These are phyloP conservation scores for Ceratocystis huliohia DNA, from an alignment of 2,329 filamentous ascomycete species.

Conservation along the genomic window DNA sequence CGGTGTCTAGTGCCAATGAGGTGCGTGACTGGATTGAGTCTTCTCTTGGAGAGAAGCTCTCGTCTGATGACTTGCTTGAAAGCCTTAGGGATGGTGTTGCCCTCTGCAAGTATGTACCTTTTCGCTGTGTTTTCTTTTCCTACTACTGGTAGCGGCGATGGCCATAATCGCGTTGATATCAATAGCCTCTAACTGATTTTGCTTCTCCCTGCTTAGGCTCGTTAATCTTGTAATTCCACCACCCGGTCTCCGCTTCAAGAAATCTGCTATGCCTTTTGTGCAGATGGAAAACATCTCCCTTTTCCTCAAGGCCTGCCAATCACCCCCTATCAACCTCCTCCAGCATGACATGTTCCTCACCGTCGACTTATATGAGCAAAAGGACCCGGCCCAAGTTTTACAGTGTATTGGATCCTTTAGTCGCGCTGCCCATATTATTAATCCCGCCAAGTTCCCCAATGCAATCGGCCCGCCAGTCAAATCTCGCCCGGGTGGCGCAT, in stretches of 20 bases:
- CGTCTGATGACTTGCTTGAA: conserved; percentile 66
- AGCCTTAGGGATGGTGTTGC: conserved; percentile 80
- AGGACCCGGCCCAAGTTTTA: conserved; percentile 89
- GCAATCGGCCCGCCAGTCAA: conserved; percentile 56
- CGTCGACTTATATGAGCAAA: conserved; percentile 88
- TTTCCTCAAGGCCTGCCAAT: conserved; percentile 79
- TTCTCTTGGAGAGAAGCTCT: conserved; percentile 58
- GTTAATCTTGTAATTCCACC: conserved; percentile 66
- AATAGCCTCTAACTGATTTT: neutral
- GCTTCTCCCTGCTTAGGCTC: conserved; percentile 41
- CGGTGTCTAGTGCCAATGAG: conserved; percentile 77
- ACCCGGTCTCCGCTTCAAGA: conserved; percentile 77
- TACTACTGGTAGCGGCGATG: neutral
- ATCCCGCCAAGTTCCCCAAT: conserved; percentile 60
- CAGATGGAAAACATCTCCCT: conserved; percentile 99
- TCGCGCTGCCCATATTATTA: conserved; percentile 62
- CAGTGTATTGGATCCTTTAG: conserved; percentile 90
- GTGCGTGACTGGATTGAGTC: conserved; percentile 75
- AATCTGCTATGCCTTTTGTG: conserved; percentile 90
- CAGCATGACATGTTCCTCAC: conserved; percentile 94
- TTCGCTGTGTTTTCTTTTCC: neutral
- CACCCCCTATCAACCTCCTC: conserved; percentile 71
- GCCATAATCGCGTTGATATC: neutral
- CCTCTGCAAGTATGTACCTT: conserved; percentile 64
- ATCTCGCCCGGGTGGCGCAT: conserved; percentile 38